Base-by-base conservation (phyloP, 108 stramenopile genomes). In the Epipyxis sp. region DNA sequence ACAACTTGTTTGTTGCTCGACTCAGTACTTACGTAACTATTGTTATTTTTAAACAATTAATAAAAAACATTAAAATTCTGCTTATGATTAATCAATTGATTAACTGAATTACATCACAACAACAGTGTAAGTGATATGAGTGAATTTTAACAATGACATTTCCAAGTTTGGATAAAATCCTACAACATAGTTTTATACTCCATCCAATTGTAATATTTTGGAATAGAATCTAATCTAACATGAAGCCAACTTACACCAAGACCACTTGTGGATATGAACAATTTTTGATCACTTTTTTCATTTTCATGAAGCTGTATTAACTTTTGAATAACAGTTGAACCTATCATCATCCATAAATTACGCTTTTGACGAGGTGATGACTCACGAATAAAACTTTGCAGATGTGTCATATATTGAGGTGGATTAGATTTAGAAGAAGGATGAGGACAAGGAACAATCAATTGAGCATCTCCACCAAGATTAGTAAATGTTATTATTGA, bases 211-310 rank as follows among this genome's bases (percentile, higher is more conserved):
- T 94, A 94, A 78, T 94, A 94, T 78, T 94, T 94, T 1, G 93
- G 93, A 61, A 79, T 69, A 59, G 58, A 59, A 77, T 94, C 91
- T 57, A 92, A 57, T 34, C 93, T 88, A 45, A 94, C 83, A 67
- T 93, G 93, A 37, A 93, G 82, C 91, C 91, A 93, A 6, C 91
- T 84, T 0, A 93, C 90, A 32, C 93, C 93, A 72, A 81, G 79
- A 29, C 93, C 93, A 42, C 86, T 81, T 6, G 93, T 92, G 34
- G 89, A 89, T 42, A 92, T 83, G 91, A 91, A 93, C 2, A 88
- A 43, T n/a, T 86, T 79, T 68, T 81, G 81, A 20, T 35, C 37
- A 46, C 27, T 44, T 1, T 30, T 46, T 27, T 39, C 44, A 27
- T 72, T 44, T 20, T 29, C 67, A 13, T 6, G 20, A 3, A 32